Evolutionary conservation across 371 early-diverging fungal genomes (phyloP).

Genomic region (Sporodiniella umbellata): DNA sequence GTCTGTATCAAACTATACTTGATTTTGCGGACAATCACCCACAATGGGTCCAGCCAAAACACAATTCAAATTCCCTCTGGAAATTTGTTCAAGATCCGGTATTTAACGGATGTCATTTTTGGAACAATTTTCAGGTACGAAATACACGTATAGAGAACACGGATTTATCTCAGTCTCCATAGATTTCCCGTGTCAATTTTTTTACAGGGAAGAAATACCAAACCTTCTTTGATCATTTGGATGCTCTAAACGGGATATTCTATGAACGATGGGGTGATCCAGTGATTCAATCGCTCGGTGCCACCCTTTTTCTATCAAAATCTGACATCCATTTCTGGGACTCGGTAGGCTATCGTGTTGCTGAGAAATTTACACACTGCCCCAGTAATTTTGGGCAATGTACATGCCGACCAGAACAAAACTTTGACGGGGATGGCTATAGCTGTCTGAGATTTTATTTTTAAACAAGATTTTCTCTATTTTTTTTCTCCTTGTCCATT

Average conservation of each 20-base stretch:
- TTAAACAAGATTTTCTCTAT: conserved; percentile 3
- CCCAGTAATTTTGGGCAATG: conserved; percentile 29
- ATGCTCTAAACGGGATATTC: conserved; percentile 83
- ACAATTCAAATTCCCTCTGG: conserved; percentile 26
- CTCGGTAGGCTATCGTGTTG: conserved; percentile 39
- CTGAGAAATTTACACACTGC: conserved; percentile 38
- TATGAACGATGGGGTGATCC: conserved; percentile 80
- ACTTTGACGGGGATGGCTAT: conserved; percentile 40
- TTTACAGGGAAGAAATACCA: conserved; percentile 59
- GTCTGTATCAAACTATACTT: conserved; percentile 69
- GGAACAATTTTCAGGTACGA: conserved; percentile 57
- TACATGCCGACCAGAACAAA: conserved; percentile 36
- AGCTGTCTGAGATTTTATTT: conserved; percentile 37
- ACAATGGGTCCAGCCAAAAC: conserved; percentile 11
- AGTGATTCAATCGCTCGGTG: conserved; percentile 38
- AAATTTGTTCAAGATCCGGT: conserved; percentile 45
- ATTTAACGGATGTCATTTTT: conserved; percentile 81
- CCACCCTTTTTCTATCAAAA: conserved; percentile 32
- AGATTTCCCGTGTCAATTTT: conserved; percentile 43
- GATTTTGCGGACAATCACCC: conserved; percentile 50
- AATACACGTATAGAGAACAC: too few species aligned
- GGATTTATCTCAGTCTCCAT: too few species aligned
- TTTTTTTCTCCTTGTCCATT: conserved; percentile 16
- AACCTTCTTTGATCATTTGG: conserved; percentile 78
- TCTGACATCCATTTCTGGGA: conserved; percentile 46